A percentile compares a stretch with the other conserved stretches of the same genome.
These are phyloP conservation scores for Cavenderia fasciculata DNA, from an alignment of 78 protist genomes.

Conservation along the genomic window DNA sequence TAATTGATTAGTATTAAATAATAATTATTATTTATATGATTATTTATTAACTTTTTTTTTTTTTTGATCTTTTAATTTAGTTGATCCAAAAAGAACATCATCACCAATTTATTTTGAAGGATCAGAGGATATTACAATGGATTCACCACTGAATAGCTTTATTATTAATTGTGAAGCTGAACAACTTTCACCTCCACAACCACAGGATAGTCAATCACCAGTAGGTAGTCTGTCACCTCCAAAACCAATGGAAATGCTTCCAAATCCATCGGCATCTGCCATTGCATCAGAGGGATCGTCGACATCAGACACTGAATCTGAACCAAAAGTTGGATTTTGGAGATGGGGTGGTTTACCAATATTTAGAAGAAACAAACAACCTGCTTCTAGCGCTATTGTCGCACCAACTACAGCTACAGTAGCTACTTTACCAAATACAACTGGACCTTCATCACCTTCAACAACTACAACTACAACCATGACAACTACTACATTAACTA, in stretches of 20 bases:
- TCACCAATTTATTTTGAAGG: constrained; percentile 18
- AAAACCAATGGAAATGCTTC: background rate
- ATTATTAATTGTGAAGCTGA: constrained; percentile 44
- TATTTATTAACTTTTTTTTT: background rate
- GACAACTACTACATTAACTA: background rate
- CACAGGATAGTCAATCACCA: background rate
- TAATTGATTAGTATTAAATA: background rate
- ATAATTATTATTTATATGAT: background rate
- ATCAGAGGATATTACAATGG: constrained; percentile 20
- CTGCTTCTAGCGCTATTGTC: background rate
- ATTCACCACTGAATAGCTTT: constrained; percentile 61
- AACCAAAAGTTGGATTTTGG: constrained; percentile 55
- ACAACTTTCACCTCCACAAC: background rate
- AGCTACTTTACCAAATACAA: constrained; percentile 18
- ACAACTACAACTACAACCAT: background rate
- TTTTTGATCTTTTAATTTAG: background rate
- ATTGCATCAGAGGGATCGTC: background rate
- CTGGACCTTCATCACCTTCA: background rate
- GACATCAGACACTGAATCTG: constrained; percentile 50
- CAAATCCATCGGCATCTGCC: background rate
- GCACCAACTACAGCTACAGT: constrained; percentile 6
- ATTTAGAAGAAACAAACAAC: constrained; percentile 20
- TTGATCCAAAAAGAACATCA: constrained; percentile 14
- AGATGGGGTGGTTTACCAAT: constrained; percentile 76
- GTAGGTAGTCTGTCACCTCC: background rate